These are phyloP conservation scores for Acorus gramineus DNA, from an alignment of 106 monocot species.

Conservation along the genomic window DNA sequence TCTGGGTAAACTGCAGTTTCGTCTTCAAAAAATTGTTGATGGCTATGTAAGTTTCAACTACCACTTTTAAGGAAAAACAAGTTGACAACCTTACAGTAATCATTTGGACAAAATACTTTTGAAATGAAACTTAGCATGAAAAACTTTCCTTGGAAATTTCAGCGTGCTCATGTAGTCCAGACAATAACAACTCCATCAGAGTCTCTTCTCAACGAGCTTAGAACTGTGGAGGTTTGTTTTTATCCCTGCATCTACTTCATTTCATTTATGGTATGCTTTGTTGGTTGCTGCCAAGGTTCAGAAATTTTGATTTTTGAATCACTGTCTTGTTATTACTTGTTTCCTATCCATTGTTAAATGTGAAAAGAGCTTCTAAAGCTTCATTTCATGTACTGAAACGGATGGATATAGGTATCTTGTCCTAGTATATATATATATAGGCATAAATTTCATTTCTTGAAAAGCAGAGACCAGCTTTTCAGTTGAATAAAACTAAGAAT, in stretches of 20 bases:
- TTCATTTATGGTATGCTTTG: neutral
- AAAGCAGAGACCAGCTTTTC: too few relatives aligned
- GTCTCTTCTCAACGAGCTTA: constrained; percentile 73
- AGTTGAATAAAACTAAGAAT: too few relatives aligned
- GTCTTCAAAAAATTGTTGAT: constrained; percentile 76
- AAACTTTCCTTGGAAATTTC: constrained; percentile 9
- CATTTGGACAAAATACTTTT: neutral
- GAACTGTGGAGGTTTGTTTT: constrained; percentile 54
- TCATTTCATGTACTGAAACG: too few relatives aligned
- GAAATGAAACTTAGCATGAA: neutral
- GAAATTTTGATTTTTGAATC: neutral
- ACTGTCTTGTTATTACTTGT: neutral
- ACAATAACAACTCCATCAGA: constrained; percentile 68
- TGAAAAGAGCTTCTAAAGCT: too few relatives aligned
- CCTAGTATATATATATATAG: too few relatives aligned
- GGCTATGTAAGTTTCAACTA: constrained; percentile 45
- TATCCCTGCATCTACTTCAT: neutral
- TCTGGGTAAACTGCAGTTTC: constrained; percentile 68
- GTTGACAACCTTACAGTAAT: too few relatives aligned
- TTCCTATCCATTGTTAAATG: too few relatives aligned
- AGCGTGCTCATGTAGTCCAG: constrained; percentile 60
- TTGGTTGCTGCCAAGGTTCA: neutral
- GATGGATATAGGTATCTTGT: too few relatives aligned
- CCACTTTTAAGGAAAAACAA: neutral
- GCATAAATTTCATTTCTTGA: too few relatives aligned